Evolutionary conservation across 2,329 filamentous ascomycete genomes (phyloP), one percentile per base, ranked within the genome.

Genomic region (Sporothrix curviconia): DNA sequence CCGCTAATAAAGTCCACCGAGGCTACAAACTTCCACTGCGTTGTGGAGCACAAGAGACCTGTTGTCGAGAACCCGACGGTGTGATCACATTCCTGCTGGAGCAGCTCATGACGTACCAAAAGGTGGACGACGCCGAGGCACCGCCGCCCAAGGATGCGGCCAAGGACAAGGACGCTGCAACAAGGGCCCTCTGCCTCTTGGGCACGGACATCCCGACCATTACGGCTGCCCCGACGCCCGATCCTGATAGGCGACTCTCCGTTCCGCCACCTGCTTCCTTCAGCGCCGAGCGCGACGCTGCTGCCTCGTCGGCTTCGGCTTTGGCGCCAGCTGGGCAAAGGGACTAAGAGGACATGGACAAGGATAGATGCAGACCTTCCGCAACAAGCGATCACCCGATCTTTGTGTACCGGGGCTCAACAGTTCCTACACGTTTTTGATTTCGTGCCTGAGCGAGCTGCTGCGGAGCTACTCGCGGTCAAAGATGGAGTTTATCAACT

Each of bases 401-500:
- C 60, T 99, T 95, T 73, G 86, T 97, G 55, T 99, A 97, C 68
- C 85, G 94, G 49, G 96, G n/a, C n/a, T n/a, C n/a, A n/a, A n/a
- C n/a, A n/a, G n/a, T n/a, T n/a, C n/a, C n/a, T n/a, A n/a, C n/a
- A n/a, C 92, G 74, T 96, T 97, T 75, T 76, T 99, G 53, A 80
- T 99, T 32, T 91, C 94, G 68, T 96, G 92, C 66, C 76, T 99
- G 39, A 86, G 90, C 0, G 94, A 99, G 71, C 81, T 99, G 14
- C 78, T 99, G 14, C 85, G 89, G 58, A 95, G 88, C 66, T 99
- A 97, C 74, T 96, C 91, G 64, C 85, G 91, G 55, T 90, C 91
- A 8, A 99, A 99, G 78, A 84, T 99, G 43, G 95, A 99, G 69
- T 97, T 99, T 69, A 96, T 99, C 76, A 97, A 96, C 71, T 99